Percentiles rank a stretch among this genome's conserved stretches.
Conservation (phyloP, 2,329 filamentous ascomycete species). For the Plectosphaerella sp. region DNA sequence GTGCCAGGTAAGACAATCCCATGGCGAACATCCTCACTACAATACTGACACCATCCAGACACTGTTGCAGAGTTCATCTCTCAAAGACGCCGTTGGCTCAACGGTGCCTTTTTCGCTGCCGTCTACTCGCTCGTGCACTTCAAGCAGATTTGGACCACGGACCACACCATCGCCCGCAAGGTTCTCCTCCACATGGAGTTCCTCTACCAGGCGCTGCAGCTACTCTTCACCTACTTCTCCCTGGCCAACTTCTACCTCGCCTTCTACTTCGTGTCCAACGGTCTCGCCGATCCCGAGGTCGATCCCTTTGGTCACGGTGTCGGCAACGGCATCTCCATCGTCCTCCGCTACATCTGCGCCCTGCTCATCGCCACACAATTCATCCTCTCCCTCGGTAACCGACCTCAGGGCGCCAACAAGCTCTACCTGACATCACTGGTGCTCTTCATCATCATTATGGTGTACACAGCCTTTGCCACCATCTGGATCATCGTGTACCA, state of each 20-base stretch:
- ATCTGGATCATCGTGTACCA: constrained; percentile 88
- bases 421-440: constrained; percentile 87
- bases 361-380: constrained; percentile 93
- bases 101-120: constrained; percentile 97
- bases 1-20: constrained; percentile 69
- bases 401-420: constrained; percentile 88
- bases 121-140: constrained; percentile 97
- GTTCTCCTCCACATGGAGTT: constrained; percentile 92
- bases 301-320: constrained; percentile 92
- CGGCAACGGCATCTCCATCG: constrained; percentile 77
- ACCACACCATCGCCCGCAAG: constrained; percentile 87
- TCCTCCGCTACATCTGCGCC: constrained; percentile 80
- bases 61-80: constrained; percentile 95
- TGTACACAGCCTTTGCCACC: constrained; percentile 85
- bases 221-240: constrained; percentile 96
- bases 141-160: constrained; percentile 85
- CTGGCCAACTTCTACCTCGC: constrained; percentile 98
- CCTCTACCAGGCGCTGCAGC: constrained; percentile 86
- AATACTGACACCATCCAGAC: constrained; percentile 48
- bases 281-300: constrained; percentile 69
- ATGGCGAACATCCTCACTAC: not conserved
- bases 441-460: constrained; percentile 90
- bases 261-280: constrained; percentile 96
- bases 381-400: constrained; percentile 92
- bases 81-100: constrained; percentile 93